Percentiles rank a stretch among this genome's conserved stretches.
Evolutionary conservation across 208 protist genomes (phyloP).

Genomic region (Strigomonas culicis): DNA sequence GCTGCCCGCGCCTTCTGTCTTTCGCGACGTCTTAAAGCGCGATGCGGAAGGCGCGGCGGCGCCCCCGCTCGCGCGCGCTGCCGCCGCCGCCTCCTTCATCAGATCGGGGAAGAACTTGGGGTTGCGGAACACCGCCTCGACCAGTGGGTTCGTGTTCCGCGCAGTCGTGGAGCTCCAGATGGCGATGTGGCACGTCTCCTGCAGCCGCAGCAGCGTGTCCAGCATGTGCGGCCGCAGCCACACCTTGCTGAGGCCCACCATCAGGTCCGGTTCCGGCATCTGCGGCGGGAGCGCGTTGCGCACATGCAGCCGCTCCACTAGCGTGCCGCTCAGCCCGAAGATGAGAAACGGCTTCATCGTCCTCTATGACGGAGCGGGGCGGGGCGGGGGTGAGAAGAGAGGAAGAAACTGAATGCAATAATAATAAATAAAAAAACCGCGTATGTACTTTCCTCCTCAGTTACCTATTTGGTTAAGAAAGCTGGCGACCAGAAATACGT

Average conservation of each 20-base stretch:
- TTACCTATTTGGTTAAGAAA: too few relatives aligned
- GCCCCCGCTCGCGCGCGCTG: neutral
- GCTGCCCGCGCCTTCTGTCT: neutral
- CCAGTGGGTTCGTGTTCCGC: slow-evolving; percentile 75
- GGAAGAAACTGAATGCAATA: slow-evolving; percentile 14
- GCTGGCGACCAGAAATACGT: too few relatives aligned
- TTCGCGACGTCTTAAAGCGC: neutral
- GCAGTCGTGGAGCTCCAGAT: slow-evolving; percentile 88
- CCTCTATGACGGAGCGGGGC: neutral
- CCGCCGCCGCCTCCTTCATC: neutral
- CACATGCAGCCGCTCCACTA: slow-evolving; percentile 78
- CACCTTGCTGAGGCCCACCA: slow-evolving; percentile 68
- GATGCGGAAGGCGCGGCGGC: neutral
- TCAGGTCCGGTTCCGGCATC: slow-evolving; percentile 67
- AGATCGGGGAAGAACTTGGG: slow-evolving; percentile 5
- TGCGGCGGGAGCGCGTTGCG: slow-evolving; percentile 31
- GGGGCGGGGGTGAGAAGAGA: neutral
- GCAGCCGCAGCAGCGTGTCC: slow-evolving; percentile 51
- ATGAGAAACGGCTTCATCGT: slow-evolving; percentile 35
- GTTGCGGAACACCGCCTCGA: slow-evolving; percentile 68
- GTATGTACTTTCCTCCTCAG: neutral
- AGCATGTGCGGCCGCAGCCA: slow-evolving; percentile 80
- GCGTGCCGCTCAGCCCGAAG: slow-evolving; percentile 84
- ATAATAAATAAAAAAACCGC: slow-evolving; percentile 1
- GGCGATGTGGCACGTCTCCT: slow-evolving; percentile 71